Evolutionary conservation across 352 stramenopile species (phyloP).

Genomic region (Phytophthora palmivora): DNA sequence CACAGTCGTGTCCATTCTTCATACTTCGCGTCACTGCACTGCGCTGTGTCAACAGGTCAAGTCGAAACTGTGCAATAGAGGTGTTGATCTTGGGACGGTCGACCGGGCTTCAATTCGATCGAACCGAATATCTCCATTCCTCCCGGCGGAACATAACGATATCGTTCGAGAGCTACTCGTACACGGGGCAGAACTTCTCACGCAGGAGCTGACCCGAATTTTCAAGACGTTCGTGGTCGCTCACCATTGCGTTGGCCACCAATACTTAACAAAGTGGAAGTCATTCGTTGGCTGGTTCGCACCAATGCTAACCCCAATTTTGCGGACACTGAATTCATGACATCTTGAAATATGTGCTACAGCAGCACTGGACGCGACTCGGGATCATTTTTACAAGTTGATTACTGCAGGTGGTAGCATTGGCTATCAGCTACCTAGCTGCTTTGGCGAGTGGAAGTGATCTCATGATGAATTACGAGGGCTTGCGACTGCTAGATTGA

Average conservation of each 20-base stretch:
- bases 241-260: no score
- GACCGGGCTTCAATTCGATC: slow-evolving; percentile 52
- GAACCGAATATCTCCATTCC: slow-evolving; percentile 69
- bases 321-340: no score
- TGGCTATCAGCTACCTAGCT: no score
- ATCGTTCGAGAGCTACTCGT: slow-evolving; percentile 60
- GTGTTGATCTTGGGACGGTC: slow-evolving; percentile 41
- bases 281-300: slow-evolving; percentile 58
- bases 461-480: no score
- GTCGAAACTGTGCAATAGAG: slow-evolving; percentile 52
- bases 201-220: slow-evolving; percentile 68
- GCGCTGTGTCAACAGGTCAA: slow-evolving; percentile 20
- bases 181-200: slow-evolving; percentile 58
- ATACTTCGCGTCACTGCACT: slow-evolving; percentile 50
- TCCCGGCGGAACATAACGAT: slow-evolving; percentile 63
- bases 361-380: no score
- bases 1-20: slow-evolving; percentile 68
- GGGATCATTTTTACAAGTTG: no score
- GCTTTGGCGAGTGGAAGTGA: no score
- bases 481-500: no score
- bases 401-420: no score
- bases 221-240: slow-evolving; percentile 68
- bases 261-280: slow-evolving; percentile 57
- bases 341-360: no score
- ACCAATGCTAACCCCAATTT: slow-evolving; percentile 48